A percentile compares a stretch with the other conserved stretches of the same genome.
phyloP scores from a whole-genome alignment of 2,329 filamentous ascomycete genomes.

The Chaetomiaceae sp. region DNA sequence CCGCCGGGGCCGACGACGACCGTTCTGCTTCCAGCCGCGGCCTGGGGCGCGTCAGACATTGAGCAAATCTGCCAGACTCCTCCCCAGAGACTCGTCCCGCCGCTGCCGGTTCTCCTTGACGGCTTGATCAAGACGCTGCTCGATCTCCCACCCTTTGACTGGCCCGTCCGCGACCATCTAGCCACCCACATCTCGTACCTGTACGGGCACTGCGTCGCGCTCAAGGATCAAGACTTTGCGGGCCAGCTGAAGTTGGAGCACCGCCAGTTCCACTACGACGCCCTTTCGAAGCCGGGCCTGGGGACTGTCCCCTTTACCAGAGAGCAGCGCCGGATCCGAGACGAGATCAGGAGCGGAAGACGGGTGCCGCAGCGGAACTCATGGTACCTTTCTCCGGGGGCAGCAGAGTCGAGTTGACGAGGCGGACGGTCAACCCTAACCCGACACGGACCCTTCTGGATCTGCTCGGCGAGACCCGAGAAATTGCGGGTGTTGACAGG shows the following conservation, averaged over 20 bases:
- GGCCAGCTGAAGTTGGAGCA: slow-evolving; percentile 2
- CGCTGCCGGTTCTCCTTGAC: slow-evolving; percentile 1
- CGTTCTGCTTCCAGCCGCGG: slow-evolving; percentile 2
- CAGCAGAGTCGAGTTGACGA: no score
- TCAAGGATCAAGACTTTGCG: slow-evolving; percentile 2
- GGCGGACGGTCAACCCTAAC: not conserved
- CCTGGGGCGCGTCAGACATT: not conserved
- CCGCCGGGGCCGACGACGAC: not conserved
- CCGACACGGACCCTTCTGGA: no score
- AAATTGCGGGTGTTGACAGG: no score
- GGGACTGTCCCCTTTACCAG: slow-evolving; percentile 6
- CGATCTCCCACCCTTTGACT: not conserved
- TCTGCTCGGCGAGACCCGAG: no score
- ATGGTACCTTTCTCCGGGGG: slow-evolving; percentile 3
- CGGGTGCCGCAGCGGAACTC: slow-evolving; percentile 2
- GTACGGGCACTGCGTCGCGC: slow-evolving; percentile 3
- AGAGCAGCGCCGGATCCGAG: slow-evolving; percentile 9
- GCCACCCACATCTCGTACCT: slow-evolving; percentile 6
- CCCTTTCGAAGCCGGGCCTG: not conserved
- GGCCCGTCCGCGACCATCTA: not conserved
- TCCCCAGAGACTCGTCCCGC: not conserved
- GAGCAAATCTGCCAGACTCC: not conserved
- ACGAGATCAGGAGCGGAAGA: slow-evolving; percentile 2
- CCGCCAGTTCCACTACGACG: slow-evolving; percentile 16
- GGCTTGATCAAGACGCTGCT: slow-evolving; percentile 2